Evolutionary conservation across 495 filamentous ascomycete species (phyloP).

Genomic region (Penicillium verhagenii): DNA sequence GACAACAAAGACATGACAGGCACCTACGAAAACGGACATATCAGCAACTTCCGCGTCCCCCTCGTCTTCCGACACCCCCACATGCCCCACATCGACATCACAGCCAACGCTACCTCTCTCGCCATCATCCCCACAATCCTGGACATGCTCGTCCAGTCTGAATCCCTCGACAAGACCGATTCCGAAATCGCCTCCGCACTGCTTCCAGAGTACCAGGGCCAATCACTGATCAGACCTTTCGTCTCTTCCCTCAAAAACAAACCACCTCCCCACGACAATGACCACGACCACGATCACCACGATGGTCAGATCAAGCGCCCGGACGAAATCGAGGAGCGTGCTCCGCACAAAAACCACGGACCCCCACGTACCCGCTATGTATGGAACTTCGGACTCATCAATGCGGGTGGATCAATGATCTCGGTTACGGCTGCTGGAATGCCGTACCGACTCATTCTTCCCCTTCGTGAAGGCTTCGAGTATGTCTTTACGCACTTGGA

Average conservation of each 20-base stretch:
- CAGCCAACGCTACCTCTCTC: slow-evolving; percentile 41
- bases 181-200: slow-evolving; percentile 35
- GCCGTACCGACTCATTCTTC: slow-evolving; percentile 42
- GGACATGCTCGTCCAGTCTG: slow-evolving; percentile 42
- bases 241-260: slow-evolving; percentile 11
- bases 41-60: slow-evolving; percentile 46
- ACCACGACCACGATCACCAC: background rate
- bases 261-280: background rate
- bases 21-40: slow-evolving; percentile 46
- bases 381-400: slow-evolving; percentile 47
- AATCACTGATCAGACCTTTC: slow-evolving; percentile 36
- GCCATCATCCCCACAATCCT: slow-evolving; percentile 47
- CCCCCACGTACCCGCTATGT: slow-evolving; percentile 5
- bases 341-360: slow-evolving; percentile 6
- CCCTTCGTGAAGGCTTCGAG: slow-evolving; percentile 37
- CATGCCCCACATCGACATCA: slow-evolving; percentile 40
- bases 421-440: slow-evolving; percentile 32
- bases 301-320: background rate
- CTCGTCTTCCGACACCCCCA: slow-evolving; percentile 45
- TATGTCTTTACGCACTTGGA: slow-evolving; percentile 39
- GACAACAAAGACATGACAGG: slow-evolving; percentile 36
- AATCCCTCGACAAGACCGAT: slow-evolving; percentile 36
- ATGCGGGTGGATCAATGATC: slow-evolving; percentile 42
- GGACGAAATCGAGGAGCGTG: slow-evolving; percentile 3
- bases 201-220: slow-evolving; percentile 37